Conservation (phyloP, 106 monocot genomes). For the Allium sativum region DNA sequence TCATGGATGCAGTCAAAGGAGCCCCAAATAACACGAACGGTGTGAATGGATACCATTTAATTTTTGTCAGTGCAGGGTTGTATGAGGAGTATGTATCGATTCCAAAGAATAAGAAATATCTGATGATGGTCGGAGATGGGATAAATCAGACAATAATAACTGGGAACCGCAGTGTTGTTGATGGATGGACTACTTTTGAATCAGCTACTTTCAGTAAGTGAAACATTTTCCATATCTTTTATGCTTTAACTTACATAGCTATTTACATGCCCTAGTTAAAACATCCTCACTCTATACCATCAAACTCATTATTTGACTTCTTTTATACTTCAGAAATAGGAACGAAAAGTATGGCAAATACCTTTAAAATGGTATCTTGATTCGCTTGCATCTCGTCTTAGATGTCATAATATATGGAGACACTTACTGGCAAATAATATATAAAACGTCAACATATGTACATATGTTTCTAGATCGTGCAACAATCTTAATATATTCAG, state of each 20-base stretch:
- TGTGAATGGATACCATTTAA: constrained; percentile 36
- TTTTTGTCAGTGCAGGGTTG: constrained; percentile 33
- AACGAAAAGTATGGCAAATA: too few relatives aligned
- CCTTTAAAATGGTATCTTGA: too few relatives aligned
- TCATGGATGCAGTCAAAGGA: constrained; percentile 26
- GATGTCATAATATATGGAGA: too few relatives aligned
- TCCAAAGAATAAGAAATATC: constrained; percentile 34
- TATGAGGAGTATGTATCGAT: constrained; percentile 51
- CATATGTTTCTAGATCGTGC: too few relatives aligned
- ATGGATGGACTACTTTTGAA: constrained; percentile 61
- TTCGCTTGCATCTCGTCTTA: too few relatives aligned
- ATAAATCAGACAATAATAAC: constrained; percentile 50
- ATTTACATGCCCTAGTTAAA: background rate
- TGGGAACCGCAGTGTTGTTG: constrained; percentile 34
- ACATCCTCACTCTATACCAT: background rate
- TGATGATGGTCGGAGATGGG: constrained; percentile 66
- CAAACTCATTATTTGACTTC: background rate
- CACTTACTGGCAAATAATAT: too few relatives aligned
- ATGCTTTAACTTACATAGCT: background rate
- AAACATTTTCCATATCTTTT: background rate
- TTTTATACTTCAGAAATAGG: too few relatives aligned
- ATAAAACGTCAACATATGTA: too few relatives aligned
- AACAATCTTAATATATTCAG: too few relatives aligned
- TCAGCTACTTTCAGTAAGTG: constrained; percentile 39
- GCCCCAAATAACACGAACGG: constrained; percentile 35